Base-by-base conservation (phyloP, 2,329 filamentous ascomycete genomes). In the Pyrenochaeta sp. region DNA sequence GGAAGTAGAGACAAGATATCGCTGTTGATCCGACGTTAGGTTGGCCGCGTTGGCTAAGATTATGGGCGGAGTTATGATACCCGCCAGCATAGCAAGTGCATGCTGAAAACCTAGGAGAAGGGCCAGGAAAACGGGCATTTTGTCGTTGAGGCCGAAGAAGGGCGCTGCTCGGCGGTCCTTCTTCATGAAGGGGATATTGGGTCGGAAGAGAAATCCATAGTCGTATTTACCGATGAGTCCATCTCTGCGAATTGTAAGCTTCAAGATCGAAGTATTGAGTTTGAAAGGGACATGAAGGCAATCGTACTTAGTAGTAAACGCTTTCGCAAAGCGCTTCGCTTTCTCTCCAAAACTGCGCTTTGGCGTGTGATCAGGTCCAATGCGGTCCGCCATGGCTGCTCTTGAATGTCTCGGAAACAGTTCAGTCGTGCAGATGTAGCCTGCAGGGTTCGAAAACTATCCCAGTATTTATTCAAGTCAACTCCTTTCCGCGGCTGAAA, bases 181-280 rank as follows among this genome's bases (percentile, higher is more conserved):
- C 72, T 85, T 88, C 83, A 95, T 88, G 77, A 97, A 97, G 0
- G 93, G 93, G 24, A 97, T 78, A 66, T 91, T 93, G 1, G 85
- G 91, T 24, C 82, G 87, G 83, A 97, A 96, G 40, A 97, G 88
- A 72, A 93, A 95, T 36, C 77, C 91, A 84, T 97, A 97, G 83
- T 97, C 91, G 78, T 97, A 97, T 68, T 88, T 84, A 62, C 93
- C 93, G 54, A 97, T 78, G 27, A 97, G 84, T 12, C 93, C 93
- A 1, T 93, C 85, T 60, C 82, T 88, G 45, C 13, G 15, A 1
- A 7, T 24, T 53, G 56, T 71, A 50, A 71, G 62, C 37, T 32
- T n/a, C 24, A 36, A 43, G 45, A 34, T 25, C 40, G 40, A 44
- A n/a, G 4, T 44, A 7, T 12, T 13, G 24, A 44, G 25, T 3